Base-by-base conservation (phyloP, 345 rosid species). In the Gynandropsis gynandra region DNA sequence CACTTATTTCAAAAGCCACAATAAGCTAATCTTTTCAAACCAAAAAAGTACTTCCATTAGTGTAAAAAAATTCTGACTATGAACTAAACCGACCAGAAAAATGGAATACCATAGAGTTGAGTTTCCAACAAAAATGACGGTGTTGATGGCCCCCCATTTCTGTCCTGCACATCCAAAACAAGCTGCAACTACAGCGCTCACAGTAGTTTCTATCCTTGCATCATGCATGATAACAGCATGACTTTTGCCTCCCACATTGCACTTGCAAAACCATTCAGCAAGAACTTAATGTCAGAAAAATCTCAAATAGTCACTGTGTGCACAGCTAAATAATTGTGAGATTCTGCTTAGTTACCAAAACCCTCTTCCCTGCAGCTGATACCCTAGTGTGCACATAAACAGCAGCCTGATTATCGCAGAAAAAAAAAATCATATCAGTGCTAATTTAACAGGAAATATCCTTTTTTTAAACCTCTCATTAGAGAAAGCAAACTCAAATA, bases 321-420 rank as follows among this genome's bases (percentile, higher is more conserved):
- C 50, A 17, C 10, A 20, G 32, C 19, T 3, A 7, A 62, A 41
- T 10, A 32, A 45, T 11, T 37, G 42, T 51, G 24, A 31, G 32
- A 9, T 45, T 45, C 14, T 21, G n/a, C 19, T 29, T 34, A 44
- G 24, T 54, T 65, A 81, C 94, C 59, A 80, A 88, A 62, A 84
- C 81, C 42, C 94, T 88, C 55, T 84, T 81, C 20, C 88, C 94
- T 58, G 72, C 76, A 46, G 85, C 83, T n/a, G 87, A 73, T 53
- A 80, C 88, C 59, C 88, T 81, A 54, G 59, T 63, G 63, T 79
- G 81, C 40, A 84, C 79, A 58, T 84, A 85, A 85, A 77, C 79
- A 35, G 88, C 88, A 59, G 88, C 94, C 94, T 84, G 71, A 10
- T 44, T 40, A 37, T 38, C 31, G 16, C 19, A 13, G 41, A 58